These are phyloP conservation scores for Malassezia cuniculi DNA, from an alignment of 1,284 basidiomycete genomes.

Conservation along the genomic window DNA sequence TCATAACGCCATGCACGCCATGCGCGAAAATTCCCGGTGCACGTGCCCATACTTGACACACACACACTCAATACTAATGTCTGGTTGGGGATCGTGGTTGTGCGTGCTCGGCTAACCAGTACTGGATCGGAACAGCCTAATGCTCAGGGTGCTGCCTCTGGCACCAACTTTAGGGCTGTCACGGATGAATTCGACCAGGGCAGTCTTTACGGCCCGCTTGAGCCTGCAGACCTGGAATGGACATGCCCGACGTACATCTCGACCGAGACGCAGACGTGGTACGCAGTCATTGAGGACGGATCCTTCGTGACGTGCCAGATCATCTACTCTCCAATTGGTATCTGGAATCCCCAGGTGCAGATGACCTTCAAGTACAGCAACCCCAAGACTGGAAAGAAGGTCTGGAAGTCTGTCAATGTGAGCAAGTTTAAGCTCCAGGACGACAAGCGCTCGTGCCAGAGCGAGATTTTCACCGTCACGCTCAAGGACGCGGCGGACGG, in stretches of 20 bases:
- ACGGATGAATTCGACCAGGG: conserved; percentile 30
- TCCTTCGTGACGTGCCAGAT: conserved; percentile 73
- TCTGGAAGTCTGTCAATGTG: conserved; percentile 83
- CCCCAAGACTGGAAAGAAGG: conserved; percentile 58
- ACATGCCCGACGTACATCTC: conserved; percentile 66
- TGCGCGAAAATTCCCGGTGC: too few species aligned
- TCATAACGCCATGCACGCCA: neutral
- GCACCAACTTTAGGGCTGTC: conserved; percentile 37
- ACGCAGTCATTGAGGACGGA: conserved; percentile 71
- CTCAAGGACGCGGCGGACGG: conserved; percentile 55
- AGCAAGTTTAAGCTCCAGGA: conserved; percentile 56
- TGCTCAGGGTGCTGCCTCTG: conserved; percentile 14
- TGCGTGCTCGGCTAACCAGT: conserved; percentile 8
- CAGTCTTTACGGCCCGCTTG: conserved; percentile 57
- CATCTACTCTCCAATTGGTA: conserved; percentile 80
- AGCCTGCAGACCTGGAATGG: conserved; percentile 65
- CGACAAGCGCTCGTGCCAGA: conserved; percentile 75
- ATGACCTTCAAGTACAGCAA: conserved; percentile 86
- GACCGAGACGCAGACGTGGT: conserved; percentile 85
- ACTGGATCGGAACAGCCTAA: conserved; percentile 13
- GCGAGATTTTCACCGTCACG: conserved; percentile 66
- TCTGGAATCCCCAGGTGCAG: conserved; percentile 89
- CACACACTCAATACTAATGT: conserved; percentile 18
- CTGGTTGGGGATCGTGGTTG: conserved; percentile 19
- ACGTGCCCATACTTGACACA: neutral